These are phyloP conservation scores for Aegilops longissima DNA, from an alignment of 176 grass and related monocot genomes.

Conservation along the genomic window DNA sequence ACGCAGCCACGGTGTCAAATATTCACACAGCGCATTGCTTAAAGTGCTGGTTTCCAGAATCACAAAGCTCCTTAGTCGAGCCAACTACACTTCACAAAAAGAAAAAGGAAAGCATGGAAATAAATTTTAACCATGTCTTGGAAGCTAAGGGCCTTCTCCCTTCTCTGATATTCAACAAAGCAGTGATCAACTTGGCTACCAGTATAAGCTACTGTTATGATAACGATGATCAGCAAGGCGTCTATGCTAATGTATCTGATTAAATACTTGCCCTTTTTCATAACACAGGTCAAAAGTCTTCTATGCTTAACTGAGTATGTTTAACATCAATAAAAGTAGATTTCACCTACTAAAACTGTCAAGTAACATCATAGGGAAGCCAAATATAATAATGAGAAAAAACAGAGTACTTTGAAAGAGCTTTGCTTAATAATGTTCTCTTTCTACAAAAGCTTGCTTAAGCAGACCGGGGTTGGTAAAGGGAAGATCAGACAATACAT, in stretches of 20 bases:
- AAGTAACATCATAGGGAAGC: not conserved
- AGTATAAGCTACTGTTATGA: not conserved
- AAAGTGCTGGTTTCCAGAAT: conserved; percentile 31
- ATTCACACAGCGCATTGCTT: conserved; percentile 14
- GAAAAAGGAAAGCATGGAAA: not conserved
- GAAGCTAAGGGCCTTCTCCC: conserved; percentile 36
- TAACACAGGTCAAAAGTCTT: not conserved
- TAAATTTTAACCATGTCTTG: conserved; percentile 33
- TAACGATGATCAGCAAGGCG: not conserved
- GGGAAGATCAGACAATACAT: not conserved
- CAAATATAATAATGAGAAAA: not conserved
- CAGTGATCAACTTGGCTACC: not conserved
- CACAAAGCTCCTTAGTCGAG: not conserved
- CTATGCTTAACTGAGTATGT: not conserved
- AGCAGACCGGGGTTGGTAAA: conserved; percentile 19
- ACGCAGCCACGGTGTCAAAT: conserved; percentile 4
- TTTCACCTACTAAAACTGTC: not conserved
- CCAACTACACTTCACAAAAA: not conserved
- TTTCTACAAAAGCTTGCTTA: conserved; percentile 1
- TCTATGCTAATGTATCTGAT: conserved; percentile 26
- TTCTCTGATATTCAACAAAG: conserved; percentile 40
- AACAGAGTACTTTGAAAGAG: not conserved
- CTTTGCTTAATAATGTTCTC: not conserved
- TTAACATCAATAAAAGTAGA: not conserved
- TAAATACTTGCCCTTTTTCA: conserved; percentile 15